Conservation (phyloP, 257 asterid species). For the Echites panduratus region DNA sequence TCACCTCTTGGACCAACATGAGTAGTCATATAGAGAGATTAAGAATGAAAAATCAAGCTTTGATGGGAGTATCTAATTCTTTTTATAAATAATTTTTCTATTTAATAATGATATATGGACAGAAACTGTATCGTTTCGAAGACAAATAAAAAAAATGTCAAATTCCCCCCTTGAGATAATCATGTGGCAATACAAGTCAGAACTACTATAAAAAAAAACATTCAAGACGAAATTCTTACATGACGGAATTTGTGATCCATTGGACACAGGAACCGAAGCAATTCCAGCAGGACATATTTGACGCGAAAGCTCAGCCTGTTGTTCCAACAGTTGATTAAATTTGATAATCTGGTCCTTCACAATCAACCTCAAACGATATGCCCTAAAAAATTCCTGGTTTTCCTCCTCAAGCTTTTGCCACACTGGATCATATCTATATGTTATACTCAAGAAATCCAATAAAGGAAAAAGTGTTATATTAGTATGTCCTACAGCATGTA, state of each 20-base stretch:
- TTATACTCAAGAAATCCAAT: conserved; percentile 16
- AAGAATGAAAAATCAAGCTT: background rate
- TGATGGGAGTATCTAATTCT: background rate
- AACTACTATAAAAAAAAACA: background rate
- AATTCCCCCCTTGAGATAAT: background rate
- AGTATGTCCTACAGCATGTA: too few species aligned
- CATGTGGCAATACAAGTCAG: background rate
- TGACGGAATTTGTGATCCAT: conserved; percentile 48
- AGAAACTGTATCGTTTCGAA: background rate
- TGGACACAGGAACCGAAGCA: conserved; percentile 38
- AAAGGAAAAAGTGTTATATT: background rate
- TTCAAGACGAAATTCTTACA: conserved; percentile 36
- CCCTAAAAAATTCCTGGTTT: conserved; percentile 75
- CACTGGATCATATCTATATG: conserved; percentile 45
- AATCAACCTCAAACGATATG: conserved; percentile 65
- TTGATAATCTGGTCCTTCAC: conserved; percentile 79
- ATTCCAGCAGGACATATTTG: conserved; percentile 35
- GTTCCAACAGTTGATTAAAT: conserved; percentile 76
- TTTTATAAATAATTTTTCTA: too few species aligned
- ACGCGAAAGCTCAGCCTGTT: conserved; percentile 63
- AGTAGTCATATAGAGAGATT: background rate
- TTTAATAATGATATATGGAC: background rate
- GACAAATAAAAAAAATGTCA: background rate
- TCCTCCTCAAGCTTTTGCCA: conserved; percentile 95
- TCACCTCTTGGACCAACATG: background rate